Conservation (phyloP, 164 flowering plant species). For the Paratinospora sagittata region DNA sequence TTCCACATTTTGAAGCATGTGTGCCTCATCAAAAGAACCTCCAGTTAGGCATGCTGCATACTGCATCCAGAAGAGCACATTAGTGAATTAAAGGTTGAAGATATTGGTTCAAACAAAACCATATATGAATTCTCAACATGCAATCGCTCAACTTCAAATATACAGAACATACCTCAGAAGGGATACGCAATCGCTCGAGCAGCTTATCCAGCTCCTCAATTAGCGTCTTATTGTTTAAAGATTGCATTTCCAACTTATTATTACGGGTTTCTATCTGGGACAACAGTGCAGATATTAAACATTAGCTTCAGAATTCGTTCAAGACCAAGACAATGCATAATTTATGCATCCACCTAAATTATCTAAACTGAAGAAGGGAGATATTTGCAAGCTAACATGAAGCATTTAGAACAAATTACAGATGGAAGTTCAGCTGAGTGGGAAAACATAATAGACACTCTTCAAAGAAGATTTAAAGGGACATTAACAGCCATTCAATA, state of each 20-base stretch:
- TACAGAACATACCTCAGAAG: slow-evolving; percentile 67
- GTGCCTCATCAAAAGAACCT: slow-evolving; percentile 92
- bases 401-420: background rate
- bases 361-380: background rate
- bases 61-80: slow-evolving; percentile 37
- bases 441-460: background rate
- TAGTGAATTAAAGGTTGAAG: background rate
- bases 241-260: slow-evolving; percentile 96
- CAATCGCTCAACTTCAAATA: slow-evolving; percentile 10
- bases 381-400: slow-evolving; percentile 3
- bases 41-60: slow-evolving; percentile 82
- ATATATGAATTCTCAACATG: background rate
- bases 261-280: slow-evolving; percentile 94
- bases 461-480: background rate
- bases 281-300: background rate
- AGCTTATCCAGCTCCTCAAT: slow-evolving; percentile 93
- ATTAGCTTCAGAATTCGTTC: background rate
- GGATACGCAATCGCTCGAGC: slow-evolving; percentile 73
- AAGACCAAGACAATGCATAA: background rate
- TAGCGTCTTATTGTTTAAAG: slow-evolving; percentile 83
- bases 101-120: background rate
- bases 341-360: background rate
- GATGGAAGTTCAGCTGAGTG: background rate
- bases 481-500: background rate
- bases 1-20: slow-evolving; percentile 84